Evolutionary conservation across 352 stramenopile species (phyloP).

Genomic region (Globisporangium camurandrum): DNA sequence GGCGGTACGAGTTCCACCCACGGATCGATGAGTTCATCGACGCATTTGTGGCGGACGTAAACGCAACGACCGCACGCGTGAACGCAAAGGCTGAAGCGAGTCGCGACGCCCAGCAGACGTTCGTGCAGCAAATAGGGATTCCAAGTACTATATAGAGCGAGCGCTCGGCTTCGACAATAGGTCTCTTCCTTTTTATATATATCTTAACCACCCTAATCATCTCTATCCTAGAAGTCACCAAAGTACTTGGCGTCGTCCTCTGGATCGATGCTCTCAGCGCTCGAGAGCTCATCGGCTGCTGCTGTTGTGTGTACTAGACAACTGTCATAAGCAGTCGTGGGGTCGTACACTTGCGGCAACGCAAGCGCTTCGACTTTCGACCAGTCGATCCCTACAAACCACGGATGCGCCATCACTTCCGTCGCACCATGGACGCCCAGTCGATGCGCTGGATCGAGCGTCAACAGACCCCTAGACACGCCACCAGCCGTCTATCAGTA

Average conservation of each 20-base stretch:
- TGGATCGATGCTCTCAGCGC: conserved; percentile 65
- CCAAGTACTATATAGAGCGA: too few species aligned
- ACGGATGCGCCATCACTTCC: conserved; percentile 51
- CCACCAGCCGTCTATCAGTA: too few species aligned
- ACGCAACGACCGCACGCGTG: conserved; percentile 28
- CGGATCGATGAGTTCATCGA: conserved; percentile 63
- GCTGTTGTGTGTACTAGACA: background rate
- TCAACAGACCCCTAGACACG: conserved; percentile 18
- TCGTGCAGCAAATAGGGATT: conserved; percentile 31
- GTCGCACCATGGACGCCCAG: conserved; percentile 28
- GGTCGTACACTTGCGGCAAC: conserved; percentile 20
- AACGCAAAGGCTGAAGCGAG: conserved; percentile 48
- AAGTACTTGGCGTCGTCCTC: conserved; percentile 66
- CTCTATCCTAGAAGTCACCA: conserved; percentile 41
- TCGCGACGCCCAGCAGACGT: conserved; percentile 33
- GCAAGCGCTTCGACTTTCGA: conserved; percentile 14
- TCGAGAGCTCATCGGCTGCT: conserved; percentile 23
- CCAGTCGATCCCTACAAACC: conserved; percentile 60
- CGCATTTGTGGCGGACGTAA: conserved; percentile 35
- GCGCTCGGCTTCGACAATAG: too few species aligned
- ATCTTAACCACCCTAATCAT: too few species aligned
- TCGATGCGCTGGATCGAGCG: conserved; percentile 27
- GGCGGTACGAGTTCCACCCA: conserved; percentile 67
- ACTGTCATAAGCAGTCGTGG: conserved; percentile 18
- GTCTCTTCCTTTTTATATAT: too few species aligned